phyloP scores from a whole-genome alignment of 768 basidiomycete species.

The Hemileccinum rubropunctum region DNA sequence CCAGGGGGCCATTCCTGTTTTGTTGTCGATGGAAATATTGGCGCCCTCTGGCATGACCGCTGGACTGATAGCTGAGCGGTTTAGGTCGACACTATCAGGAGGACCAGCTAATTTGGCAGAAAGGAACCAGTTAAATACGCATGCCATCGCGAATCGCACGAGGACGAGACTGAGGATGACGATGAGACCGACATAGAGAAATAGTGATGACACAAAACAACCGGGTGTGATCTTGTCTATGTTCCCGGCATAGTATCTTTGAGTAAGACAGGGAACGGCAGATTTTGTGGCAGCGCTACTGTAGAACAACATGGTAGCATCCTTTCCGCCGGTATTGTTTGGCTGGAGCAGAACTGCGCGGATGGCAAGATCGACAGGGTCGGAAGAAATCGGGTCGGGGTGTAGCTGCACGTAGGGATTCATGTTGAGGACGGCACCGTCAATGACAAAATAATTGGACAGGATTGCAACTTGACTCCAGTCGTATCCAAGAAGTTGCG shows the following conservation, averaged over 20 bases:
- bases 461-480: constrained; percentile 85
- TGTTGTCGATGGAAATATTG: constrained; percentile 90
- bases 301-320: constrained; percentile 86
- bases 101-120: constrained; percentile 78
- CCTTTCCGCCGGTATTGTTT: constrained; percentile 64
- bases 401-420: constrained; percentile 79
- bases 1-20: constrained; percentile 93
- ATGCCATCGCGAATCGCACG: constrained; percentile 93
- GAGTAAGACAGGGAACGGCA: constrained; percentile 74
- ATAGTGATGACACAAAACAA: constrained; percentile 85
- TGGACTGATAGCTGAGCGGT: constrained; percentile 85
- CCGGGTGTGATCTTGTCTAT: constrained; percentile 97
- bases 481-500: constrained; percentile 76
- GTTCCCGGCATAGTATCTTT: constrained; percentile 89
- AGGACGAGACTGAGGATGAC: constrained; percentile 90
- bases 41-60: constrained; percentile 97
- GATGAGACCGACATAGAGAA: constrained; percentile 87
- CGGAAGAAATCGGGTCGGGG: constrained; percentile 60
- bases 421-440: constrained; percentile 94
- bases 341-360: constrained; percentile 62
- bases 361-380: constrained; percentile 80
- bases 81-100: constrained; percentile 67
- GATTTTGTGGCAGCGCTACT: constrained; percentile 61
- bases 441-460: constrained; percentile 78
- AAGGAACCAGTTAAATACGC: constrained; percentile 95